Evolutionary conservation across 306 rosid species (phyloP).

Genomic region (Gastrolobium bilobum): DNA sequence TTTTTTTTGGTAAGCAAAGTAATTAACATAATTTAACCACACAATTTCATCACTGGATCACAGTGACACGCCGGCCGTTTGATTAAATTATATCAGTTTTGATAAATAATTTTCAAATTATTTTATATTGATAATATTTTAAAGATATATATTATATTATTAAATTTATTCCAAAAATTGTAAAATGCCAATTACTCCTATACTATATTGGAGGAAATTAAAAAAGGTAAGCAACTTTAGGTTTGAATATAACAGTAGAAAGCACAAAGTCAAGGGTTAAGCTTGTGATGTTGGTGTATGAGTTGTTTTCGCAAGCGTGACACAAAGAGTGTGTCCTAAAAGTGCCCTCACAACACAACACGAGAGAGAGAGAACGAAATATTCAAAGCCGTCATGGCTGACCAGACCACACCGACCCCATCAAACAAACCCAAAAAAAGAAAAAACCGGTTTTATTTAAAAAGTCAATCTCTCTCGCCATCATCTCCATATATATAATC

Average conservation of each 20-base stretch:
- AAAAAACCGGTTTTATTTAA: slow-evolving; percentile 16
- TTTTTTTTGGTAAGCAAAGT: no score
- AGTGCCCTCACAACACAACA: background rate
- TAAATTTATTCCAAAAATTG: background rate
- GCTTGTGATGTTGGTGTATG: slow-evolving; percentile 22
- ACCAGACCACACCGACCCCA: slow-evolving; percentile 85
- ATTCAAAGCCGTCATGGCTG: slow-evolving; percentile 86
- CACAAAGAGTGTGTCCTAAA: slow-evolving; percentile 13
- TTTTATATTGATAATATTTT: no score
- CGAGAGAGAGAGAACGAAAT: slow-evolving; percentile 14
- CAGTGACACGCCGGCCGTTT: no score
- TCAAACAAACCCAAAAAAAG: slow-evolving; percentile 32
- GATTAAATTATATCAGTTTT: no score
- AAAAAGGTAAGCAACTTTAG: slow-evolving; percentile 18
- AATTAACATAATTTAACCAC: no score
- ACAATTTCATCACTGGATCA: no score
- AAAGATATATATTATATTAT: no score
- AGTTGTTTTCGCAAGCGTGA: slow-evolving; percentile 17
- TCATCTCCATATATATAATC: slow-evolving; percentile 44
- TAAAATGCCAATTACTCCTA: background rate
- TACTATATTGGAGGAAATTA: background rate
- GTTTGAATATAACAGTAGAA: slow-evolving; percentile 13
- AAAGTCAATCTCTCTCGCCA: slow-evolving; percentile 65
- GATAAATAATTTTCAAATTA: no score
- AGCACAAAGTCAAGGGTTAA: slow-evolving; percentile 30